Evolutionary conservation across 768 basidiomycete genomes (phyloP), one percentile per base, ranked within the genome.

Genomic region (Phaeolepiota aurea): DNA sequence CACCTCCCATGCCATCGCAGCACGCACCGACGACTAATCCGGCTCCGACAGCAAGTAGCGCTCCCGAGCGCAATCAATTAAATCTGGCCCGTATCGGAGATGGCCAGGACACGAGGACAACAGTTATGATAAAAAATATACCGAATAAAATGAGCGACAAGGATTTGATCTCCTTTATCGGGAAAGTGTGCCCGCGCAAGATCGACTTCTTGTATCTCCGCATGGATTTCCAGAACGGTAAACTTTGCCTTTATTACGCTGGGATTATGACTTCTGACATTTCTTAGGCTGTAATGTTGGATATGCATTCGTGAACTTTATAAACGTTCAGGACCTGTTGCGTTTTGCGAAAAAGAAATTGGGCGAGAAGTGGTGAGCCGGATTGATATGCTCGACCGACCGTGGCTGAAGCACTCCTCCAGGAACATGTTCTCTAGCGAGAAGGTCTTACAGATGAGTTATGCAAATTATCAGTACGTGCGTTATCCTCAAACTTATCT

Each of bases 371-470:
- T 93, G 90, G 89, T 87, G 33, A 48, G 71, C 56, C 13, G n/a
- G 19, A 2, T 14, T 20, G 20, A 4, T 16, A 28, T 5, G 40
- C 11, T 18, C 15, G 20, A 5, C 9, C 32, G 9, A 2, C 3
- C 12, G 13, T 19, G 16, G 22, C 22, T 38, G 22, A 22, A n/a
- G n/a, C n/a, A n/a, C 16, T n/a, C 40, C 21, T 40, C 40, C 31
- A 89, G 87, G 87, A 91, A 93, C 54, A 80, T 88, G 79, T 91
- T 87, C 55, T 85, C 85, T 5, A 89, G 87, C 45, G 87, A 92
- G 59, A 93, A 93, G 54, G 80, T 90, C 5, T 61, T 91, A 39
- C 84, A 91, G 52, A 88, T 91, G 82, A 85, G 83, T 49, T 93
- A 91, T 54, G 91, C 90, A 2, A 91, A 88, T 49, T 90, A 87